Evolutionary conservation across 1,284 basidiomycete species (phyloP).

Genomic region (Abortiporus biennis): DNA sequence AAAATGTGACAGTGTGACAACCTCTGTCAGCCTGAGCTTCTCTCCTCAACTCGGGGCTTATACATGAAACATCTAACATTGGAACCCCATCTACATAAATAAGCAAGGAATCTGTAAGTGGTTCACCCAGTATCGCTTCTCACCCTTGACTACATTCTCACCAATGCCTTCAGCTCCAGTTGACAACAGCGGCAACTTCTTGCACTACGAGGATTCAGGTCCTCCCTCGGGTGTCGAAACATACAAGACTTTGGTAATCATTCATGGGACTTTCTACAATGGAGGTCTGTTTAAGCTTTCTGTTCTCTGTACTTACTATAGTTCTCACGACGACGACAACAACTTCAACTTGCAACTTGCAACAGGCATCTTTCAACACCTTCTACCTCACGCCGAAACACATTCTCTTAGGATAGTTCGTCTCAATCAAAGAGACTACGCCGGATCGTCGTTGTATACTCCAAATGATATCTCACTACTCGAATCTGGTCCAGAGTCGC

Average conservation of each 20-base stretch:
- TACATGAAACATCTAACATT: too few species aligned
- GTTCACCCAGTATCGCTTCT: too few species aligned
- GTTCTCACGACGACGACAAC: background rate
- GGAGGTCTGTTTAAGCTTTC: constrained; percentile 9
- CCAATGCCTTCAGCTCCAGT: constrained; percentile 15
- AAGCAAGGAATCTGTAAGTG: too few species aligned
- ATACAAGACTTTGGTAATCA: constrained; percentile 16
- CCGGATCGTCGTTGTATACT: constrained; percentile 11
- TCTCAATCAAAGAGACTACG: constrained; percentile 13
- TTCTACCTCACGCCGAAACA: constrained; percentile 7
- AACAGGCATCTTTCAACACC: constrained; percentile 7
- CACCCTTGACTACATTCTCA: too few species aligned
- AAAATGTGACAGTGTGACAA: too few species aligned
- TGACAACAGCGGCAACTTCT: constrained; percentile 12
- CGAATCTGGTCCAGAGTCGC: constrained; percentile 3
- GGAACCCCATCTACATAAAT: too few species aligned
- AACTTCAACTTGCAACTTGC: background rate
- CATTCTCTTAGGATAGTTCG: constrained; percentile 11
- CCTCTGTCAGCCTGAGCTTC: too few species aligned
- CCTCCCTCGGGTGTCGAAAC: constrained; percentile 4
- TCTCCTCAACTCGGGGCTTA: too few species aligned
- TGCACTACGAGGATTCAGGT: constrained; percentile 17
- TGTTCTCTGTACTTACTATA: background rate
- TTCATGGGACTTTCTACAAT: constrained; percentile 15
- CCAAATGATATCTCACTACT: constrained; percentile 8